Evolutionary conservation across 495 filamentous ascomycete species (phyloP).

Genomic region (Thozetella sp.): DNA sequence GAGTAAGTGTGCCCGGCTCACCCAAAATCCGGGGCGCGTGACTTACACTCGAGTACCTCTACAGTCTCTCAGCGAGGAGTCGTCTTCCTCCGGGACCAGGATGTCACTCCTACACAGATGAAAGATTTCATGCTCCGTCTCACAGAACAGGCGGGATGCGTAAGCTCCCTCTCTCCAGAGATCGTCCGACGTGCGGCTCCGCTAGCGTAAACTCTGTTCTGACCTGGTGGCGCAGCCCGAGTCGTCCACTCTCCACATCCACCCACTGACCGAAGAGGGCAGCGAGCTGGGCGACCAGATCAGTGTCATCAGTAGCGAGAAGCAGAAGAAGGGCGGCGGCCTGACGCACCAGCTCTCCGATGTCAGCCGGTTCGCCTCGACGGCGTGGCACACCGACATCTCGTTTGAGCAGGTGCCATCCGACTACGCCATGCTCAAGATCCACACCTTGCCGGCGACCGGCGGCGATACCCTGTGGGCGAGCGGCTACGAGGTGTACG

Average conservation of each 20-base stretch:
- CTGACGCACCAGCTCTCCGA: slow-evolving; percentile 22
- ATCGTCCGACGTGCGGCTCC: not conserved
- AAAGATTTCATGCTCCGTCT: slow-evolving; percentile 23
- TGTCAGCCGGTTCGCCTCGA: slow-evolving; percentile 48
- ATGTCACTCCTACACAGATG: slow-evolving; percentile 43
- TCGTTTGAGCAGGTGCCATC: slow-evolving; percentile 78
- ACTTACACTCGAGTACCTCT: not conserved
- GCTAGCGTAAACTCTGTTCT: no score
- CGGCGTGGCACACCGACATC: slow-evolving; percentile 47
- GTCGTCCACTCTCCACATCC: slow-evolving; percentile 18
- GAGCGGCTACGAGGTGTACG: slow-evolving; percentile 77
- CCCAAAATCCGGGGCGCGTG: slow-evolving; percentile 37
- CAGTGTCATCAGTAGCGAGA: slow-evolving; percentile 43
- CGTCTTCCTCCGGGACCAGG: slow-evolving; percentile 72
- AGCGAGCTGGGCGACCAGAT: slow-evolving; percentile 41
- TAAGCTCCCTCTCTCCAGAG: slow-evolving; percentile 43
- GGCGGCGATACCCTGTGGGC: slow-evolving; percentile 81
- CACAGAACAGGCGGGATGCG: slow-evolving; percentile 60
- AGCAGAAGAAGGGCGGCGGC: slow-evolving; percentile 44
- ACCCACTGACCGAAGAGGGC: slow-evolving; percentile 21
- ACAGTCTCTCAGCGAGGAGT: slow-evolving; percentile 73
- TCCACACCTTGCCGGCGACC: slow-evolving; percentile 69
- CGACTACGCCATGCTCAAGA: slow-evolving; percentile 71
- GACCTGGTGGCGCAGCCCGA: slow-evolving; percentile 8
- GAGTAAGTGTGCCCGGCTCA: slow-evolving; percentile 1